phyloP scores from a whole-genome alignment of 768 basidiomycete species.

The Termitomyces sp. region DNA sequence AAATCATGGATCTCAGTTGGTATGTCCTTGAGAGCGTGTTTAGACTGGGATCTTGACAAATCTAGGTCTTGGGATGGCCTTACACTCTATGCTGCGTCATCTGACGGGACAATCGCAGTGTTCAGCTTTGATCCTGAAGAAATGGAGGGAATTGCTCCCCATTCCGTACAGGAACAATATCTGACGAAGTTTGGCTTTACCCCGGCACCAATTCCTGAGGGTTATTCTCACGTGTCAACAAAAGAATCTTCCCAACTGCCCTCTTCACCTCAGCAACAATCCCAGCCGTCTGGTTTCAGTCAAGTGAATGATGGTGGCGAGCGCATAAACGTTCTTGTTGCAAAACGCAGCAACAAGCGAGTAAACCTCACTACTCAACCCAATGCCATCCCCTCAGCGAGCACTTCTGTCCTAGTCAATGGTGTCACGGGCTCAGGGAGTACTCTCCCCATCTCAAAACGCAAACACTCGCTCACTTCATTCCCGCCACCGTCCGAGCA shows the following conservation, averaged over 20 bases:
- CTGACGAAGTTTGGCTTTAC: slow-evolving; percentile 76
- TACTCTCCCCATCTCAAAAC: slow-evolving; percentile 27
- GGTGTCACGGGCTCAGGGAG: slow-evolving; percentile 16
- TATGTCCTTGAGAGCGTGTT: slow-evolving; percentile 28
- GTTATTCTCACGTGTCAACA: slow-evolving; percentile 52
- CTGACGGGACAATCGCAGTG: slow-evolving; percentile 90
- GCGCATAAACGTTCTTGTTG: slow-evolving; percentile 66
- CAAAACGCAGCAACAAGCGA: slow-evolving; percentile 65
- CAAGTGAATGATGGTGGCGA: slow-evolving; percentile 42
- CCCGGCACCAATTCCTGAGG: slow-evolving; percentile 60
- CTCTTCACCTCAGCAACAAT: slow-evolving; percentile 27
- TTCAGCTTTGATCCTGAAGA: slow-evolving; percentile 80
- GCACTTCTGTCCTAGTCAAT: slow-evolving; percentile 7
- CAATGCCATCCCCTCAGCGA: slow-evolving; percentile 18
- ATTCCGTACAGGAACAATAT: slow-evolving; percentile 70
- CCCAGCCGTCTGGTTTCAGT: slow-evolving; percentile 22
- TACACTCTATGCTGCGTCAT: slow-evolving; percentile 90
- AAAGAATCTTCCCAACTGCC: slow-evolving; percentile 26
- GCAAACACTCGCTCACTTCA: slow-evolving; percentile 26
- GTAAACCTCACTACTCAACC: slow-evolving; percentile 21
- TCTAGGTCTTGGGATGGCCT: slow-evolving; percentile 88
- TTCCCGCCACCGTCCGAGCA: slow-evolving; percentile 49
- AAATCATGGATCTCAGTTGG: slow-evolving; percentile 96
- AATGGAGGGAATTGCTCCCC: slow-evolving; percentile 74
- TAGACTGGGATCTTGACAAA: slow-evolving; percentile 1